A percentile compares a stretch with the other conserved stretches of the same genome.
phyloP scores from a whole-genome alignment of 768 basidiomycete genomes.

The Lactifluus subvellereus region DNA sequence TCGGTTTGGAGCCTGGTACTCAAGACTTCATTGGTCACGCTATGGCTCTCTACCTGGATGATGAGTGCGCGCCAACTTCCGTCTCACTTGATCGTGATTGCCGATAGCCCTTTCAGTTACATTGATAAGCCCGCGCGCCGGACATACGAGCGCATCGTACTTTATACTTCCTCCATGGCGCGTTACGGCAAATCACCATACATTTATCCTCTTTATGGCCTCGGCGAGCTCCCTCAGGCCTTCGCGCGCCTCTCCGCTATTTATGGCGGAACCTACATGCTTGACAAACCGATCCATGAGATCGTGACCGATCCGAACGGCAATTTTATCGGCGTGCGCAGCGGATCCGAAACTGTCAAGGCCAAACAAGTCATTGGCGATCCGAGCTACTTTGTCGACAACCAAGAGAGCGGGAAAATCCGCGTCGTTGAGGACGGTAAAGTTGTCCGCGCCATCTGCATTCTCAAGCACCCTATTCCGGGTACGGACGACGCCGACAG shows the following conservation, averaged over 20 bases:
- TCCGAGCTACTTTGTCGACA: constrained; percentile 92
- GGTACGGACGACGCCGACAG: constrained; percentile 95
- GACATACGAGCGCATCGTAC: constrained; percentile 89
- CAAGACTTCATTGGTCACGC: constrained; percentile 99
- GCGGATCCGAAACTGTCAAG: constrained; percentile 86
- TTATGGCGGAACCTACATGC: constrained; percentile 99
- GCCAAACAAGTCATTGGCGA: constrained; percentile 98
- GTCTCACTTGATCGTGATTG: neutral
- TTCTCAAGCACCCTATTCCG: constrained; percentile 97
- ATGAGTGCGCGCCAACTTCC: constrained; percentile 68
- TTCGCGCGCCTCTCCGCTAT: constrained; percentile 98
- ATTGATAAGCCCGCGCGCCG: constrained; percentile 86
- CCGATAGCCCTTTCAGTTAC: constrained; percentile 52
- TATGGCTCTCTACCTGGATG: constrained; percentile 97
- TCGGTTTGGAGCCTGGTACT: constrained; percentile 93
- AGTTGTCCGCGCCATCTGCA: constrained; percentile 94
- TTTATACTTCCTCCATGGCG: constrained; percentile 98
- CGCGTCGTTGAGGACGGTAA: constrained; percentile 89
- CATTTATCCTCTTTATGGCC: constrained; percentile 98
- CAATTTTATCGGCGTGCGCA: constrained; percentile 89
- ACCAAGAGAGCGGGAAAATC: constrained; percentile 66
- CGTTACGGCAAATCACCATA: constrained; percentile 99
- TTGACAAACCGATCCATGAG: constrained; percentile 89
- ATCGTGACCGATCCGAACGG: constrained; percentile 84
- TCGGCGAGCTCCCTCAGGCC: constrained; percentile 97